Conservation (phyloP, 768 basidiomycete genomes). For the Mycena olivaceomarginata region DNA sequence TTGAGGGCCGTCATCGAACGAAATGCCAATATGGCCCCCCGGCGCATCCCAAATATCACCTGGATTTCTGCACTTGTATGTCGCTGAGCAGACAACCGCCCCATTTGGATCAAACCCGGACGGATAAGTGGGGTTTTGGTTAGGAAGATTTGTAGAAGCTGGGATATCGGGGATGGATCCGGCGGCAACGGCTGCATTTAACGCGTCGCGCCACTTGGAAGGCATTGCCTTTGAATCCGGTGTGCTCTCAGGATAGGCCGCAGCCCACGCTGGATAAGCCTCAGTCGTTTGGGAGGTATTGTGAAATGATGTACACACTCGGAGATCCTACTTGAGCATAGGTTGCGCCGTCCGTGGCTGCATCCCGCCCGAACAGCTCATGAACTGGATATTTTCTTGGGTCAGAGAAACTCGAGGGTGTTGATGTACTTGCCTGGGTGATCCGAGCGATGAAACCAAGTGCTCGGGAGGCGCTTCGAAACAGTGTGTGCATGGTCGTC, state of each 20-base stretch:
- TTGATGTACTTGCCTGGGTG: conserved; percentile 57
- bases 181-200: conserved; percentile 76
- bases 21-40: conserved; percentile 74
- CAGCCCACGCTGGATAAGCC: conserved; percentile 24
- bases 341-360: conserved; percentile 57
- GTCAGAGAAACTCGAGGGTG: background rate
- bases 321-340: conserved; percentile 39
- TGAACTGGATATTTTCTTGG: conserved; percentile 49
- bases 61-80: conserved; percentile 44
- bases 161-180: conserved; percentile 86
- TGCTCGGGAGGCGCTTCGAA: conserved; percentile 54
- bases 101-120: conserved; percentile 33
- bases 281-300: background rate
- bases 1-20: conserved; percentile 90
- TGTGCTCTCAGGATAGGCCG: conserved; percentile 27
- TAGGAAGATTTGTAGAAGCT: conserved; percentile 58
- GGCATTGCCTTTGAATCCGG: conserved; percentile 27
- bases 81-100: conserved; percentile 75
- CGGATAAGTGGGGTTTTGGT: conserved; percentile 64
- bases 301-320: background rate
- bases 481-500: conserved; percentile 23
- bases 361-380: conserved; percentile 75
- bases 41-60: conserved; percentile 89
- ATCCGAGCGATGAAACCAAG: conserved; percentile 79
- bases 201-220: conserved; percentile 53